These are phyloP conservation scores for Phialophora verrucosa DNA, from an alignment of 2,329 filamentous ascomycete species.

Conservation along the genomic window DNA sequence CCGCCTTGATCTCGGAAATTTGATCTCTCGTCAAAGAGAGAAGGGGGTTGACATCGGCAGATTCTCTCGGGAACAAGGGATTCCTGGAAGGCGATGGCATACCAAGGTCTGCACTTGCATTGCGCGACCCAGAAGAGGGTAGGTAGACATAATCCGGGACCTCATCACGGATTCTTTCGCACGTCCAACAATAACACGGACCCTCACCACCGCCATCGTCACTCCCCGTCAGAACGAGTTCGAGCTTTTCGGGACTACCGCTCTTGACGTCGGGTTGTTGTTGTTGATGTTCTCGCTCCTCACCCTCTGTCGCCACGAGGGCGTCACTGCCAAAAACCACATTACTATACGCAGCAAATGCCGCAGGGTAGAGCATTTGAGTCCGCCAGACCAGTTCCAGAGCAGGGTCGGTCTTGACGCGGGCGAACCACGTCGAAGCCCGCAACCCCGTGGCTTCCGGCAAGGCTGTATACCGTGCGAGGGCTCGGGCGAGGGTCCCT, in stretches of 20 bases:
- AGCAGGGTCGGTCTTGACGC: slow-evolving; percentile 6
- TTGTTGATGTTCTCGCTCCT: neutral
- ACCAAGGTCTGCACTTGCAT: neutral
- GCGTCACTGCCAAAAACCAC: slow-evolving; percentile 3
- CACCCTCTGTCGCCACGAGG: neutral
- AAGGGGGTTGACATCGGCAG: slow-evolving; percentile 2
- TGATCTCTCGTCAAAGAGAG: slow-evolving; percentile 12
- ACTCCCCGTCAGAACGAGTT: neutral
- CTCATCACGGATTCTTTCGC: slow-evolving; percentile 33
- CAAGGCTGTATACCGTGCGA: slow-evolving; percentile 15
- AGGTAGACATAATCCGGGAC: neutral
- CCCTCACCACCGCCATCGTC: neutral
- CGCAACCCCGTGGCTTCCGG: slow-evolving; percentile 6
- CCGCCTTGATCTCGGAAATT: slow-evolving; percentile 15
- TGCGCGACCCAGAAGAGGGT: neutral
- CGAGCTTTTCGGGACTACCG: neutral
- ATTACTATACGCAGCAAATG: slow-evolving; percentile 13
- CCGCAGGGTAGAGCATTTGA: slow-evolving; percentile 29
- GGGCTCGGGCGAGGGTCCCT: slow-evolving; percentile 25
- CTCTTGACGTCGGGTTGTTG: neutral
- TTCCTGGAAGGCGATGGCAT: neutral
- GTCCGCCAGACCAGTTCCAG: slow-evolving; percentile 33
- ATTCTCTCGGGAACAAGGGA: neutral
- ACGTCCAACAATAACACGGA: slow-evolving; percentile 32
- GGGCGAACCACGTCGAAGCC: slow-evolving; percentile 2